Conservation (phyloP, 75 land plant genomes). For the Picea glauca region DNA sequence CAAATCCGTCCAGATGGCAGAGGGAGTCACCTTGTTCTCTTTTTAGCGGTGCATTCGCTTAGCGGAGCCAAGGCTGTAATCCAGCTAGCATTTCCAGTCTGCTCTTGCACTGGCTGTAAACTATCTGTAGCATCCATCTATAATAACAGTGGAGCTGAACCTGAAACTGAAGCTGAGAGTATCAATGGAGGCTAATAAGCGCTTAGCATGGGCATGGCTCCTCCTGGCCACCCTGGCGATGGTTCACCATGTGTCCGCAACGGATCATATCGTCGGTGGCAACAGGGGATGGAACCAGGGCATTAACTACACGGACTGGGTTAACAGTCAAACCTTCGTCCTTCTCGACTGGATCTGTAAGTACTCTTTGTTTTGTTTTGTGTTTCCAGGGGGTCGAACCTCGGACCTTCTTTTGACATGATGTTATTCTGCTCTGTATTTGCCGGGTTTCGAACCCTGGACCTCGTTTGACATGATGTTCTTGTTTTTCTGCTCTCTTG, state of each 20-base stretch:
- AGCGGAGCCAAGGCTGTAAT: no score
- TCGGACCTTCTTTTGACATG: no score
- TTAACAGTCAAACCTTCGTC: constrained; percentile 56
- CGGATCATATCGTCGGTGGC: constrained; percentile 71
- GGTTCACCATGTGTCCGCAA: constrained; percentile 24
- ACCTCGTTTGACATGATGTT: no score
- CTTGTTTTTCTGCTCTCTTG: not conserved
- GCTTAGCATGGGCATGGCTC: not conserved
- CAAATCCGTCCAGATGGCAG: no score
- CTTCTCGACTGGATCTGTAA: constrained; percentile 57
- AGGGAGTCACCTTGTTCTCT: no score
- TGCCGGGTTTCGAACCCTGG: no score
- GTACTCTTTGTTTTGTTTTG: not conserved
- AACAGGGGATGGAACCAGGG: constrained; percentile 61
- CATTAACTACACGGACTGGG: constrained; percentile 61
- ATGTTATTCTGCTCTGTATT: not conserved
- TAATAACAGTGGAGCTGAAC: no score
- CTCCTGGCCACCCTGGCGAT: not conserved
- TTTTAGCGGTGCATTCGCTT: no score
- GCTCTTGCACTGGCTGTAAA: no score
- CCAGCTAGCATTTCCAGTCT: no score
- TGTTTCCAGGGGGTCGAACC: no score
- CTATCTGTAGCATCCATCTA: no score
- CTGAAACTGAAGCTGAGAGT: not conserved
- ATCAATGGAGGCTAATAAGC: not conserved